Evolutionary conservation across 192 early-diverging fungal species (phyloP).

Genomic region (Coemansia sp.): DNA sequence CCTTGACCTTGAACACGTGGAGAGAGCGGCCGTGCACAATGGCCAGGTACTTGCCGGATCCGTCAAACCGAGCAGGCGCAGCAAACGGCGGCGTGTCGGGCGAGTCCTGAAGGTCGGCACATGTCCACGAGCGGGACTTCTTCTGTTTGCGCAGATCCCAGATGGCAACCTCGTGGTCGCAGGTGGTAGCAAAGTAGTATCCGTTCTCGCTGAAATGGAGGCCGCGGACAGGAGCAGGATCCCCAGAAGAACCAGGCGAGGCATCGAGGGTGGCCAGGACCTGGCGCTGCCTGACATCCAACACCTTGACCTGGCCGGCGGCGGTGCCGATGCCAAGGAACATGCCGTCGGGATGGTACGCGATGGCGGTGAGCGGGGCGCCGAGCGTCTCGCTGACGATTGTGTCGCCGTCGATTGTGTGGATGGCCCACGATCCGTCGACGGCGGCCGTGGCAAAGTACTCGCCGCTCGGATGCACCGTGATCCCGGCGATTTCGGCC

Average conservation of each 20-base stretch:
- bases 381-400: constrained; percentile 26
- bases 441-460: constrained; percentile 74
- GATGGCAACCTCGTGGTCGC: constrained; percentile 71
- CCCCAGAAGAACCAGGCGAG: background rate
- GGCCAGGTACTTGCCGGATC: constrained; percentile 81
- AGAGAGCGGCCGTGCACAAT: constrained; percentile 63
- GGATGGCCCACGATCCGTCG: constrained; percentile 82
- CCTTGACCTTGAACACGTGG: constrained; percentile 69
- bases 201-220: constrained; percentile 93
- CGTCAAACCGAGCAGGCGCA: constrained; percentile 65
- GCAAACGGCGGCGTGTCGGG: constrained; percentile 7
- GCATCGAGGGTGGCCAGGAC: constrained; percentile 56
- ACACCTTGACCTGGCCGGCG: constrained; percentile 72
- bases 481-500: constrained; percentile 71
- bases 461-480: constrained; percentile 76
- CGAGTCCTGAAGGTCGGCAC: constrained; percentile 11
- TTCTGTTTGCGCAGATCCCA: constrained; percentile 95
- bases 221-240: constrained; percentile 54
- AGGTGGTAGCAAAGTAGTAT: constrained; percentile 83
- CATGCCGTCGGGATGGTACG: constrained; percentile 94
- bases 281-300: constrained; percentile 74
- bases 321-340: constrained; percentile 77
- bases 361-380: constrained; percentile 25
- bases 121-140: constrained; percentile 37
- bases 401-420: constrained; percentile 59